Evolutionary conservation across 306 rosid genomes (phyloP), one percentile per base, ranked within the genome.

Genomic region (Cicer pinnatifidum): DNA sequence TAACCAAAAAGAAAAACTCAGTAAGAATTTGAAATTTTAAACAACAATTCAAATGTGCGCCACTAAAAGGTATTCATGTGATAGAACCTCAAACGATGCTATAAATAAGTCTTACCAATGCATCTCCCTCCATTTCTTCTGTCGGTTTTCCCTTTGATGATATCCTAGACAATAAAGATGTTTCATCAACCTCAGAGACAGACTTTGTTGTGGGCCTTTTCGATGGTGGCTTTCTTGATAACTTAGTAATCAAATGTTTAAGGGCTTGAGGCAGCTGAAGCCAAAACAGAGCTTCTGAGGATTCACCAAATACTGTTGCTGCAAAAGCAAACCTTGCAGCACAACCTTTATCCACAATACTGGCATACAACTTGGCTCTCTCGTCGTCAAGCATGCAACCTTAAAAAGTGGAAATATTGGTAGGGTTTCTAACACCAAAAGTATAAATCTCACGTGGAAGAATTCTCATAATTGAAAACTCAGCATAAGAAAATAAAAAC

Each of bases 231-330:
- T 89, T 94, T 50, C 72, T 85, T 28, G 81, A 89, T 60, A 84
- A 56, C 87, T 87, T 91, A 75, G 77, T 85, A 90, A 90, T 82
- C 79, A 88, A 78, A 83, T 91, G 91, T 67, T 84, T 88, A 66
- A 94, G 86, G 41, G 97, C 99, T 69, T 72, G 88, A 38, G 99
- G 90, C 62, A 94, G 71, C 71, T 94, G 96, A 59, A 94, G 86
- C 99, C 99, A 94, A 86, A 94, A 94, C 73, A 94, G 85, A 76
- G 97, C 95, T 89, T 94, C 99, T 5, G 89, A 82, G 52, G 87
- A 75, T 89, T 94, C 99, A 41, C 99, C 99, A 82, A 87, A 91
- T 48, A 89, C 73, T 62, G 95, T 95, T 66, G 99, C 99, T 39
- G 99, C 92, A 68, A 88, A 91, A 69, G 96, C 91, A 87, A 91